Percentiles rank a stretch among this genome's conserved stretches.
These are phyloP conservation scores for Pestalotiopsis sp. DNA, from an alignment of 2,329 filamentous ascomycete genomes.

Conservation along the genomic window DNA sequence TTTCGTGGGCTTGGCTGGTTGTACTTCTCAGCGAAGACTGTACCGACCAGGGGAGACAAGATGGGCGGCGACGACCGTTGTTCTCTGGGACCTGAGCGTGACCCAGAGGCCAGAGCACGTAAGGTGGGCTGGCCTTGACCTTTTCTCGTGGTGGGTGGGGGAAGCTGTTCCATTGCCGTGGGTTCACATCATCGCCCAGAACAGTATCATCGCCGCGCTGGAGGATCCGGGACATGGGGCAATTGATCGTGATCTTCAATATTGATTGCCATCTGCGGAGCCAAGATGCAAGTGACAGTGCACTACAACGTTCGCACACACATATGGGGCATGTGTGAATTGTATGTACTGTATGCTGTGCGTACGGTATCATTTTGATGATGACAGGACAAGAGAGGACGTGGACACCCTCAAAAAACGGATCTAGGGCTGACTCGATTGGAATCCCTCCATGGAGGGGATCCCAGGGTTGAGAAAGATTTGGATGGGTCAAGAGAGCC, in stretches of 20 bases:
- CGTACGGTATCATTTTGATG: neutral
- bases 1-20: neutral
- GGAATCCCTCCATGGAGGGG: neutral
- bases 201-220: slow-evolving; percentile 11
- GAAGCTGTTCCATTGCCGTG: slow-evolving; percentile 9
- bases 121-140: neutral
- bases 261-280: slow-evolving; percentile 10
- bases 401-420: neutral
- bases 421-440: neutral
- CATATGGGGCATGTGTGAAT: neutral
- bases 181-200: slow-evolving; percentile 13
- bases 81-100: neutral
- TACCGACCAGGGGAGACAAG: neutral
- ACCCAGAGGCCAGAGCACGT: neutral
- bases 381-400: neutral
- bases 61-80: neutral
- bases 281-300: neutral
- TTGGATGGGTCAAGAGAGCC: neutral
- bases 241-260: slow-evolving; percentile 14
- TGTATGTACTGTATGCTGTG: neutral
- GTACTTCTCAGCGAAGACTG: neutral
- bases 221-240: slow-evolving; percentile 5
- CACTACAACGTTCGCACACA: neutral
- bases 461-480: neutral
- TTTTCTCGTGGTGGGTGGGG: neutral